Base-by-base conservation (phyloP, 768 basidiomycete genomes). In the Amanita pallidorosea region DNA sequence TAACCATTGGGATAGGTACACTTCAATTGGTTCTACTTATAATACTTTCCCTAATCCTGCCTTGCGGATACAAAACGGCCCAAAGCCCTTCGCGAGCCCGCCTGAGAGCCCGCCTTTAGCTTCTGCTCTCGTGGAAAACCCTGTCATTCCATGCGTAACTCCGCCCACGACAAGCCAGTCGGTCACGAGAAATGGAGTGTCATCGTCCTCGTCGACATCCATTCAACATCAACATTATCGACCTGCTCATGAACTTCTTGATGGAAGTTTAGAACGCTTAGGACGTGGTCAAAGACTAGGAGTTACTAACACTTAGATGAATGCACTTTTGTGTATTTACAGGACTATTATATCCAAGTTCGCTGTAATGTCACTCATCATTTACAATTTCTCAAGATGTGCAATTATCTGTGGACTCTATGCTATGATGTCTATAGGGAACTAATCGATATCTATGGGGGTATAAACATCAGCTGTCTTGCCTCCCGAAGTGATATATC, bases 11-110 rank as follows among this genome's bases (percentile, higher is more conserved):
- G n/a, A 27, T 55, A 95, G 93, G n/a, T 99, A 95, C 66, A 99
- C 96, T 2, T 97, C 95, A 4, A 79, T 99, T 17, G 95, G 96
- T 15, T 96, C 94, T 9, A 92, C 87, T 7, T 89, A 80, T 67
- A 96, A 98, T 67, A 98, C 96, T 0, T 85, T 84, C 62, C 92
- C 83, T 0, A 98, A 98, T 60, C 94, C 95, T 2, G 83, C 88
- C 1, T 78, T 97, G n/a, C 62, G 72, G 8, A 61, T 76, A 31
- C 55, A 11, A 31, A 47, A 52, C 40, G 35, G 52, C 8, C 61
- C 60, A 33, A 54, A 63, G 27, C 57, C 56, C 23, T 59, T 56
- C 12, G 61, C 65, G 45, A 35, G 56, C 11, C 61, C 61, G 9
- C 63, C 63, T 17, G 61, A 65, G 45, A 35, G 56, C 11, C 61